phyloP scores from a whole-genome alignment of 2,329 filamentous ascomycete species.

The Aschersonia sp. region DNA sequence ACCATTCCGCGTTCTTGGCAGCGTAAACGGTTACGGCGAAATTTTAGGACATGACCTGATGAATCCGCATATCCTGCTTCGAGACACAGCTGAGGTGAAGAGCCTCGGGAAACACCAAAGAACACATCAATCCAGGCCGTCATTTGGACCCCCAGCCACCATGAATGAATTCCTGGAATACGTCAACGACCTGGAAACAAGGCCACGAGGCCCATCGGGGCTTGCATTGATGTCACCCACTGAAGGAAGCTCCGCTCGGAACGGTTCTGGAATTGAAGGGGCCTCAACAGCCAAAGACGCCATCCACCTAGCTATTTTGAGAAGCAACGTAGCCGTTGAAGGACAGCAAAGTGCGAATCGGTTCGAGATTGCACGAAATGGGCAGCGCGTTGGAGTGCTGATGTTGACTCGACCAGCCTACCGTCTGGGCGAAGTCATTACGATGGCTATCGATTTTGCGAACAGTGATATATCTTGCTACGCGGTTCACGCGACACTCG shows the following conservation, averaged over 20 bases:
- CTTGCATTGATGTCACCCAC: constrained; percentile 60
- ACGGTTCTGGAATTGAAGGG: constrained; percentile 40
- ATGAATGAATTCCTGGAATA: constrained; percentile 61
- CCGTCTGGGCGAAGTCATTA: constrained; percentile 76
- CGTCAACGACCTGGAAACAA: constrained; percentile 58
- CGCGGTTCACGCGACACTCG: constrained; percentile 68
- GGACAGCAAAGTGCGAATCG: constrained; percentile 76
- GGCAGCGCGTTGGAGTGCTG: constrained; percentile 80
- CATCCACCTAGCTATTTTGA: constrained; percentile 81
- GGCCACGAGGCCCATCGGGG: constrained; percentile 36
- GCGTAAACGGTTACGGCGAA: constrained; percentile 79
- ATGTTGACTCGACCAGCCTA: constrained; percentile 82
- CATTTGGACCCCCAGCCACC: constrained; percentile 19
- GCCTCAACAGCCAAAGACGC: constrained; percentile 60
- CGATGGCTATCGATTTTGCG: constrained; percentile 71
- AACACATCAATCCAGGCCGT: constrained; percentile 13
- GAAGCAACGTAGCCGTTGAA: constrained; percentile 55
- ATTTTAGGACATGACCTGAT: constrained; percentile 89
- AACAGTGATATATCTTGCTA: constrained; percentile 70
- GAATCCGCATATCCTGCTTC: constrained; percentile 80
- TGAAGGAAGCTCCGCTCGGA: constrained; percentile 38
- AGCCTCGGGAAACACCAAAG: constrained; percentile 17
- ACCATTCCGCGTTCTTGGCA: constrained; percentile 84
- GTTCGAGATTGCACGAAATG: constrained; percentile 88
- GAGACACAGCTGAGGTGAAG: constrained; percentile 62